Conservation (phyloP, 2,329 filamentous ascomycete genomes). For the Parascedosporium putredinis region DNA sequence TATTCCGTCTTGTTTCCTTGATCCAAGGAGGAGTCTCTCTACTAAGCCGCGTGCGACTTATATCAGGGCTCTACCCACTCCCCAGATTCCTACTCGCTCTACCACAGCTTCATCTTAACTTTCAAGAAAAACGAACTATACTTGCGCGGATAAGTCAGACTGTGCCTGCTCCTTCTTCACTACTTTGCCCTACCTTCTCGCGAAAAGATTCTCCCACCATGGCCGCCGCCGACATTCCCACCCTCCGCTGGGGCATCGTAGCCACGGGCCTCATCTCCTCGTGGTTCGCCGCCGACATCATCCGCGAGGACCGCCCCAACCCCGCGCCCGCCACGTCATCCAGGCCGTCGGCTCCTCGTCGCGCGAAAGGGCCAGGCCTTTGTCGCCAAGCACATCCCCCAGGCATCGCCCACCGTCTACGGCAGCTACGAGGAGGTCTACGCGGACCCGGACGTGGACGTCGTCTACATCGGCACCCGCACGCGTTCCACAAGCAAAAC, state of each 20-base stretch:
- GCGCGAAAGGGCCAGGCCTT: conserved; percentile 27
- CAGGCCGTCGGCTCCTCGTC: conserved; percentile 32
- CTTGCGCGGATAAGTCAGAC: background rate
- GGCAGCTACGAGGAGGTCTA: conserved; percentile 29
- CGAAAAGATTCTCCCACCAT: background rate
- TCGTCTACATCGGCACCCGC: conserved; percentile 36
- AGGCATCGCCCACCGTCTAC: conserved; percentile 22
- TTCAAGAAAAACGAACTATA: too few relatives aligned
- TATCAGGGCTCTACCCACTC: too few relatives aligned
- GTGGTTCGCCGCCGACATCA: conserved; percentile 33
- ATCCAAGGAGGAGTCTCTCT: too few relatives aligned
- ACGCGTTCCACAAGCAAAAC: conserved; percentile 31
- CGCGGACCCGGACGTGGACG: conserved; percentile 29
- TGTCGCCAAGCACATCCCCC: conserved; percentile 20
- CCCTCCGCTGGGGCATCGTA: conserved; percentile 25
- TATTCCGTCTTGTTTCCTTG: too few relatives aligned
- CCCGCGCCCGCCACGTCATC: conserved; percentile 28
- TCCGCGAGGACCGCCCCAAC: conserved; percentile 23
- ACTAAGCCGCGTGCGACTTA: too few relatives aligned
- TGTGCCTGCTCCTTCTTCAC: background rate
- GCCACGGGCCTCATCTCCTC: conserved; percentile 33
- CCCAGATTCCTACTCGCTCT: too few relatives aligned
- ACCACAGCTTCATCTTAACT: too few relatives aligned
- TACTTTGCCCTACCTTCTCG: background rate
- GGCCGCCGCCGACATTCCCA: conserved; percentile 7